phyloP scores from a whole-genome alignment of 139 green algal species.

The Coccomyxa sp. region DNA sequence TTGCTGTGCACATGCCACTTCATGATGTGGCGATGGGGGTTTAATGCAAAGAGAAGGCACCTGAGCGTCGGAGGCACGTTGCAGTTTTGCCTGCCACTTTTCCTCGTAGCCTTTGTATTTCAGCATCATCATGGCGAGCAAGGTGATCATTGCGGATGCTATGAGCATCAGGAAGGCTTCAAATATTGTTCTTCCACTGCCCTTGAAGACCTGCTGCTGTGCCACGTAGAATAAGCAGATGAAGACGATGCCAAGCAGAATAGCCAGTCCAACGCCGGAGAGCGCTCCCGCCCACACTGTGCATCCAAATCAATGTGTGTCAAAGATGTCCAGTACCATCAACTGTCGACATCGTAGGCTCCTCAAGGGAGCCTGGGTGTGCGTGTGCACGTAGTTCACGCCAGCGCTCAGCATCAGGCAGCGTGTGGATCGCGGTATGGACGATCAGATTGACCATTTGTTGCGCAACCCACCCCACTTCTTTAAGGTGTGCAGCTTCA shows the following conservation, averaged over 20 bases:
- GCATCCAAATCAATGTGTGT: not conserved
- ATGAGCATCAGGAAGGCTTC: slow-evolving; percentile 30
- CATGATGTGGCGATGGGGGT: too few species aligned
- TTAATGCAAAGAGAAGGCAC: too few species aligned
- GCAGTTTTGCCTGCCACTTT: slow-evolving; percentile 49
- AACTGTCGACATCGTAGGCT: not conserved
- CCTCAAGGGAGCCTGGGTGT: too few species aligned
- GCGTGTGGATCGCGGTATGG: too few species aligned
- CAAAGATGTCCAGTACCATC: not conserved
- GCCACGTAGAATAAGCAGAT: slow-evolving; percentile 47
- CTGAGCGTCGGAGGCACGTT: not conserved
- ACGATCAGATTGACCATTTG: not conserved
- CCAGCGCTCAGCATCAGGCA: too few species aligned
- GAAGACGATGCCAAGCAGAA: slow-evolving; percentile 44
- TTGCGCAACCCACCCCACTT: slow-evolving; percentile 15
- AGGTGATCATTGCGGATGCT: slow-evolving; percentile 39
- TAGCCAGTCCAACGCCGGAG: slow-evolving; percentile 21
- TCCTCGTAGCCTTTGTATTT: slow-evolving; percentile 50
- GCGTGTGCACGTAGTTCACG: too few species aligned
- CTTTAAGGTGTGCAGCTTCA: slow-evolving; percentile 33
- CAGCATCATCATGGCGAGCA: slow-evolving; percentile 49
- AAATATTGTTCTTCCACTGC: slow-evolving; percentile 36
- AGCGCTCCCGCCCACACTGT: slow-evolving; percentile 43
- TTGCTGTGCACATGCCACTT: too few species aligned
- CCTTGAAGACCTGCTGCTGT: slow-evolving; percentile 28